phyloP scores from a whole-genome alignment of 2,329 filamentous ascomycete species.

The Paecilomyces sp. region DNA sequence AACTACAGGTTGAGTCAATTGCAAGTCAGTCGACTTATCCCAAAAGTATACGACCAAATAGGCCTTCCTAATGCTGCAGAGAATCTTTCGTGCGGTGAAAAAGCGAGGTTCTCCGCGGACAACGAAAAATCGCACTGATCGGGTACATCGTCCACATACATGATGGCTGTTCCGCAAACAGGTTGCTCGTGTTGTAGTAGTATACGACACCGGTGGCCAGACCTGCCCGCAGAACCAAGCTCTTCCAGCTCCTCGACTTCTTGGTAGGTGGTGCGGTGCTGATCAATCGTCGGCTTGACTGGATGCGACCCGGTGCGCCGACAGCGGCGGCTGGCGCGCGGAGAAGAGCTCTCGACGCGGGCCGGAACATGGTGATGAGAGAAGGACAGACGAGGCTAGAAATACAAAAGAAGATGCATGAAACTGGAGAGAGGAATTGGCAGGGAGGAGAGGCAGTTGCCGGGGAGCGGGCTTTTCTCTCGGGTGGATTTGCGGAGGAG shows the following conservation, averaged over 20 bases:
- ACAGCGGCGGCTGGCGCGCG: conserved; percentile 22
- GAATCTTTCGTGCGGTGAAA: not conserved
- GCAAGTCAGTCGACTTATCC: not conserved
- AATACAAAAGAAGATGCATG: not conserved
- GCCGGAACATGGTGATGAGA: conserved; percentile 43
- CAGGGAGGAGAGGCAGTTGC: not conserved
- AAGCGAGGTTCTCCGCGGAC: not conserved
- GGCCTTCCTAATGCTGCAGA: not conserved
- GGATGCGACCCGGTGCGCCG: conserved; percentile 1
- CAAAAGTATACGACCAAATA: not conserved
- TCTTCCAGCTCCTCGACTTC: not conserved
- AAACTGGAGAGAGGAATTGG: conserved; percentile 1
- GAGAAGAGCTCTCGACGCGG: conserved; percentile 39
- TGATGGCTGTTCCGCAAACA: conserved; percentile 76
- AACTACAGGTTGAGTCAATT: conserved; percentile 13
- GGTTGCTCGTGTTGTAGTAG: conserved; percentile 84
- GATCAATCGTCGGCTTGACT: not conserved
- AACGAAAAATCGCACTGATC: not conserved
- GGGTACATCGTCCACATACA: conserved; percentile 48
- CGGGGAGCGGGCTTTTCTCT: not conserved
- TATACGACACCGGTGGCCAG: conserved; percentile 53
- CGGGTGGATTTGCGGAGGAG: not conserved
- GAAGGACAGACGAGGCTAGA: not conserved
- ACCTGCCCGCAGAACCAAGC: not conserved
- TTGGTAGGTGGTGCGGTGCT: not conserved